These are phyloP conservation scores for Fonsecaea pugnacius DNA, from an alignment of 2,329 filamentous ascomycete species.

Conservation along the genomic window DNA sequence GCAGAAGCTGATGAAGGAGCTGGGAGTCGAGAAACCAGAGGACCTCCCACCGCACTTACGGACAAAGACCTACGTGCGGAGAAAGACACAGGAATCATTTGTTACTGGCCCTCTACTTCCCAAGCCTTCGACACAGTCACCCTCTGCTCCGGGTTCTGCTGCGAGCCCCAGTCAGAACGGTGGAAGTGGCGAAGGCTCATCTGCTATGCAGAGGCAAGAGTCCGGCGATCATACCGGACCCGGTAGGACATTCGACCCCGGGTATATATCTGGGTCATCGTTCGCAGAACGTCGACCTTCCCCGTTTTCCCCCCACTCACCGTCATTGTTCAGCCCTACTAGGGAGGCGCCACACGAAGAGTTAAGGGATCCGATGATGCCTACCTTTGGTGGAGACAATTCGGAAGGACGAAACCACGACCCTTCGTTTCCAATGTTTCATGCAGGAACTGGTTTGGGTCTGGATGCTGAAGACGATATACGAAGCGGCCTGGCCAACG, in stretches of 20 bases:
- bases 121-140: conserved; percentile 36
- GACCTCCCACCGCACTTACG: conserved; percentile 83
- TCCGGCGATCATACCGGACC: conserved; percentile 43
- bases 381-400: conserved; percentile 24
- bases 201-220: conserved; percentile 40
- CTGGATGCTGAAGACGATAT: conserved; percentile 39
- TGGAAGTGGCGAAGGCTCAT: conserved; percentile 37
- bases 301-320: conserved; percentile 47
- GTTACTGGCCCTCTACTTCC: conserved; percentile 32
- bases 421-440: conserved; percentile 39
- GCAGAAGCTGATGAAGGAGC: conserved; percentile 87
- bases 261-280: conserved; percentile 28
- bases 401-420: conserved; percentile 40
- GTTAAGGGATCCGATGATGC: conserved; percentile 35
- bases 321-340: conserved; percentile 50
- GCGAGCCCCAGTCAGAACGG: conserved; percentile 39
- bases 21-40: conserved; percentile 87
- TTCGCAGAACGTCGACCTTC: conserved; percentile 32
- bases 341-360: conserved; percentile 33
- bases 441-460: conserved; percentile 28
- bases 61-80: conserved; percentile 78
- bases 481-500: conserved; percentile 39
- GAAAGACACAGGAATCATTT: conserved; percentile 59
- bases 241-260: conserved; percentile 24
- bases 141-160: conserved; percentile 34